Conservation (phyloP, 139 green algal genomes). For the Deuterostichococcus epilithicus region DNA sequence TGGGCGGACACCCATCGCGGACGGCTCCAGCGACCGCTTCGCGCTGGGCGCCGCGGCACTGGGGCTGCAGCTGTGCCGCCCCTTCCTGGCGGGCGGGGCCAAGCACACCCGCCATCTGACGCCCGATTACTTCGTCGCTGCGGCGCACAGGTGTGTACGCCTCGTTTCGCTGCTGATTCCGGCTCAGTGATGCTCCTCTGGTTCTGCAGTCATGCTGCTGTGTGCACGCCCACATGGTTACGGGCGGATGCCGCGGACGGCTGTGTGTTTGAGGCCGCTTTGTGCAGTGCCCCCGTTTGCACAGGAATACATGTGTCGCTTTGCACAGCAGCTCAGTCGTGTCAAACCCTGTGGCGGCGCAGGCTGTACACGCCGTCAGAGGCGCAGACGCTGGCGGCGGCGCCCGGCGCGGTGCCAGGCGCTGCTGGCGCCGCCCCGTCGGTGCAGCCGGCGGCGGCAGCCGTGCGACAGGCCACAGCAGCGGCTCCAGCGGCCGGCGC, state of each 20-base stretch:
- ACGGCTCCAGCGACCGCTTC: slow-evolving; percentile 21
- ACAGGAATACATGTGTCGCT: too few relatives aligned
- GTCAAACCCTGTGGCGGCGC: too few relatives aligned
- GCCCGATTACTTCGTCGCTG: slow-evolving; percentile 19
- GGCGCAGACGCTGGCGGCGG: too few relatives aligned
- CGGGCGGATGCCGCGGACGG: background rate
- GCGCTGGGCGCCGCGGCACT: slow-evolving; percentile 20
- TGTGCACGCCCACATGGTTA: background rate
- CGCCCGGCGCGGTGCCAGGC: too few relatives aligned
- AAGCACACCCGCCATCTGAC: slow-evolving; percentile 26
- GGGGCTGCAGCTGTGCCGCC: slow-evolving; percentile 36
- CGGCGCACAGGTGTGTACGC: background rate
- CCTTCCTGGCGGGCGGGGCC: slow-evolving; percentile 26
- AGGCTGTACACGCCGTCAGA: too few relatives aligned
- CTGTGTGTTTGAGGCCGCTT: background rate
- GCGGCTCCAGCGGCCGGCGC: background rate
- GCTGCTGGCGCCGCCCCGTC: background rate
- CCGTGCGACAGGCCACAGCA: slow-evolving; percentile 5
- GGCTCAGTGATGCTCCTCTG: background rate
- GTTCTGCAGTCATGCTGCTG: background rate
- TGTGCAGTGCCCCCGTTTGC: background rate
- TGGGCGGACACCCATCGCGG: background rate
- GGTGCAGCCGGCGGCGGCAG: background rate
- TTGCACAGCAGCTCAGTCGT: too few relatives aligned
- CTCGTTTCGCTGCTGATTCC: background rate